Conservation (phyloP, 495 filamentous ascomycete genomes). For the Aspergillus incahuasiensis region DNA sequence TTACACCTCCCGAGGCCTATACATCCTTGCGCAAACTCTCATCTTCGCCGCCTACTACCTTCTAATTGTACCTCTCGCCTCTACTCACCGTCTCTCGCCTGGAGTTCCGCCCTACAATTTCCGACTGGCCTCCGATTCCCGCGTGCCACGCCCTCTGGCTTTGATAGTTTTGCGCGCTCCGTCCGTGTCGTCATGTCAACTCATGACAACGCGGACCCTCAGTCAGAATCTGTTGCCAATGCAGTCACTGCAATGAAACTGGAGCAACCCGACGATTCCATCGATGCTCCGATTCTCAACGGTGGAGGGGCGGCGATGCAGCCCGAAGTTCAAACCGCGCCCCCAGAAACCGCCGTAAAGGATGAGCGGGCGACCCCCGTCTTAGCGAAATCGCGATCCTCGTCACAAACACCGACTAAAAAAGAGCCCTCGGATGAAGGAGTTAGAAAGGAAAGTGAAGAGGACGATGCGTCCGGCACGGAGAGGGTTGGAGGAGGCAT, state of each 20-base stretch:
- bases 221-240: conserved; percentile 32
- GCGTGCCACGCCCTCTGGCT: conserved; percentile 12
- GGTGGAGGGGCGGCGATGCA: conserved; percentile 17
- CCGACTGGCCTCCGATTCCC: conserved; percentile 7
- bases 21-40: conserved; percentile 2
- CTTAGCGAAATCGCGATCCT: conserved; percentile 20
- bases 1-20: conserved; percentile 1
- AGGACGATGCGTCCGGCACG: conserved; percentile 6
- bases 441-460: background rate
- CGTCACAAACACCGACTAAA: conserved; percentile 17
- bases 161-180: conserved; percentile 21
- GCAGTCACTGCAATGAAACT: conserved; percentile 40
- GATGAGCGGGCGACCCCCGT: background rate
- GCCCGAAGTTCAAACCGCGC: conserved; percentile 12
- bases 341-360: conserved; percentile 9
- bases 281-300: conserved; percentile 19
- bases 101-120: background rate
- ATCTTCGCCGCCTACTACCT: conserved; percentile 1
- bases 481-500: conserved; percentile 56
- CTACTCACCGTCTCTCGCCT: background rate
- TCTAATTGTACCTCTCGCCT: background rate
- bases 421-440: conserved; percentile 15
- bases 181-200: conserved; percentile 46
- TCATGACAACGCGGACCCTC: conserved; percentile 44
- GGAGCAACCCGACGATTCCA: conserved; percentile 19